A percentile compares a stretch with the other conserved stretches of the same genome.
Evolutionary conservation across 2,329 filamentous ascomycete species (phyloP).

Genomic region (Aspergillus eucalypticola): DNA sequence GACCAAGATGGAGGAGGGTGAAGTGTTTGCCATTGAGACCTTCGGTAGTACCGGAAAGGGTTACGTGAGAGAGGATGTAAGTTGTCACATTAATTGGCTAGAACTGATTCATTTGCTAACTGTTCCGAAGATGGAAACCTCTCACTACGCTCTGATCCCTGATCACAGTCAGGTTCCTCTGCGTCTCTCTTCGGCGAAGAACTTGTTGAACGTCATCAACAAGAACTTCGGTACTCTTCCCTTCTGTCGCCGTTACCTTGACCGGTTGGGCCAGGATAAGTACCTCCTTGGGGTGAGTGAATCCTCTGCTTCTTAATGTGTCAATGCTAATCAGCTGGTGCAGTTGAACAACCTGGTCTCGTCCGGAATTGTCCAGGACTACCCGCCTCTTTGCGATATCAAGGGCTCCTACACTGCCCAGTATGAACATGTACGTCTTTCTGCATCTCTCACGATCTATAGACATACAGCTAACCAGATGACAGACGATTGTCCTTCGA

Average conservation of each 20-base stretch:
- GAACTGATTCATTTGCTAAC: slow-evolving; percentile 7
- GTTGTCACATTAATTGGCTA: slow-evolving; percentile 27
- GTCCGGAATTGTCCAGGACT: slow-evolving; percentile 82
- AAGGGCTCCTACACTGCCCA: slow-evolving; percentile 95
- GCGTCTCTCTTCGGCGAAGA: slow-evolving; percentile 78
- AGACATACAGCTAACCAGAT: slow-evolving; percentile 19
- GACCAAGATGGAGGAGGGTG: slow-evolving; percentile 97
- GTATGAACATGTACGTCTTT: slow-evolving; percentile 79
- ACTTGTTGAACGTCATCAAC: slow-evolving; percentile 82
- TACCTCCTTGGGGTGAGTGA: slow-evolving; percentile 78
- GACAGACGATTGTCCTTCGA: slow-evolving; percentile 71
- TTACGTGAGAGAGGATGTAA: slow-evolving; percentile 79
- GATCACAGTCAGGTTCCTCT: slow-evolving; percentile 76
- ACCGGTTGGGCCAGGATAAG: slow-evolving; percentile 91
- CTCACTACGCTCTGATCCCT: slow-evolving; percentile 76
- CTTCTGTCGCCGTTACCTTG: slow-evolving; percentile 86
- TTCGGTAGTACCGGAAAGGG: slow-evolving; percentile 93
- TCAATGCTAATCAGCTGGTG: slow-evolving; percentile 7
- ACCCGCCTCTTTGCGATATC: slow-evolving; percentile 84
- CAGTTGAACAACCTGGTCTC: slow-evolving; percentile 84
- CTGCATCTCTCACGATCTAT: background rate
- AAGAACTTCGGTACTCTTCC: slow-evolving; percentile 95
- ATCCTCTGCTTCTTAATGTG: background rate
- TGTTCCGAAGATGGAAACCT: slow-evolving; percentile 66
- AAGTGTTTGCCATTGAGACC: slow-evolving; percentile 93